Percentiles rank a stretch among this genome's conserved stretches.
Conservation (phyloP, 495 filamentous ascomycete genomes). For the Penicillium daleae region DNA sequence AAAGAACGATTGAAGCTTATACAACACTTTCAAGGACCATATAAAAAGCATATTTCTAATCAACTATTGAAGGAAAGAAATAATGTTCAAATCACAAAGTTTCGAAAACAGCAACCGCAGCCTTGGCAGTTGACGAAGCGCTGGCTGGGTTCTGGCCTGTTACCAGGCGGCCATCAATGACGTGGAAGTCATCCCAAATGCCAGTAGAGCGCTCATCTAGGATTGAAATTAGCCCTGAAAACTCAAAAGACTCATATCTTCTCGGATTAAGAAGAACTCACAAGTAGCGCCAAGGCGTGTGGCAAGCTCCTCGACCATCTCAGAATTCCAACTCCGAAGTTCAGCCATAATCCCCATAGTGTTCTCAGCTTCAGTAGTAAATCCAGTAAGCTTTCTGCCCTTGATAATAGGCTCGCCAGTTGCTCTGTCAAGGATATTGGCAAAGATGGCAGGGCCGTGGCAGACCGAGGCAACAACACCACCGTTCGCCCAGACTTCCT, state of each 20-base stretch:
- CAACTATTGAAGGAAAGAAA: too few species aligned
- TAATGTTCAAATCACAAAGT: too few species aligned
- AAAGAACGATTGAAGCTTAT: too few species aligned
- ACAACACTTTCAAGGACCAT: too few species aligned
- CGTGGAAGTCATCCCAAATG: conserved; percentile 52
- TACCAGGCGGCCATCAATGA: conserved; percentile 61
- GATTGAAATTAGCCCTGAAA: conserved; percentile 8
- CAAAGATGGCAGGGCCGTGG: conserved; percentile 50
- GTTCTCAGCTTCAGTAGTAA: conserved; percentile 47
- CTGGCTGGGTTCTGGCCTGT: conserved; percentile 75
- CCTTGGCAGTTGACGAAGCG: conserved; percentile 52
- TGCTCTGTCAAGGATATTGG: conserved; percentile 38
- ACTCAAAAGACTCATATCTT: neutral
- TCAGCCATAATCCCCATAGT: conserved; percentile 41
- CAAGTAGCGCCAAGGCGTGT: conserved; percentile 40
- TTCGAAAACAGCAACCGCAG: conserved; percentile 48
- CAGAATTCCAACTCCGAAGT: conserved; percentile 38
- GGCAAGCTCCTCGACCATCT: conserved; percentile 43
- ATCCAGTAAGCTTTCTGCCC: conserved; percentile 48
- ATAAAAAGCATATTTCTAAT: too few species aligned
- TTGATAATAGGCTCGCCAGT: conserved; percentile 47
- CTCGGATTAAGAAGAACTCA: conserved; percentile 24
- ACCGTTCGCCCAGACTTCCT: conserved; percentile 42
- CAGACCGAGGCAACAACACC: conserved; percentile 45
- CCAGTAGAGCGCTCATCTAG: conserved; percentile 39